These are phyloP conservation scores for Eucalyptus fibrosa DNA, from an alignment of 345 rosid species.

Conservation along the genomic window DNA sequence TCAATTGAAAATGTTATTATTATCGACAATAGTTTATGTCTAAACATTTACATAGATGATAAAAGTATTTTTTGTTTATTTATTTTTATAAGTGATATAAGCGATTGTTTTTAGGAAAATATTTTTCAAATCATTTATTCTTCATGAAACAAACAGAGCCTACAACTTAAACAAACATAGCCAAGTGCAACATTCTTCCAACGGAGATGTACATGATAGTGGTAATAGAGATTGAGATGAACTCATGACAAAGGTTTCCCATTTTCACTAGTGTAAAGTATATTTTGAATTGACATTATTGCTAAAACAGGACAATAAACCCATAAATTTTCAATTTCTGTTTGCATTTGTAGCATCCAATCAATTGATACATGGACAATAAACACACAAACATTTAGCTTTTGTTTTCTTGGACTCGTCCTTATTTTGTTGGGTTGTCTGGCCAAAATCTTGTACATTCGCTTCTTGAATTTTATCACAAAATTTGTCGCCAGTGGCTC, in stretches of 20 bases:
- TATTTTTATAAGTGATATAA: too few species aligned
- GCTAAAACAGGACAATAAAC: background rate
- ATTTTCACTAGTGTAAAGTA: background rate
- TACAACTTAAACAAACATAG: background rate
- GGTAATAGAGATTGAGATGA: background rate
- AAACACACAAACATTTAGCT: background rate
- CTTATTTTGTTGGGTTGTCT: background rate
- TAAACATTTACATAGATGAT: too few species aligned
- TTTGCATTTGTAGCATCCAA: background rate
- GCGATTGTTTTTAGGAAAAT: too few species aligned
- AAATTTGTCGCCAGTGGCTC: background rate
- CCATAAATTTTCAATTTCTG: background rate
- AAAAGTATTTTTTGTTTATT: too few species aligned
- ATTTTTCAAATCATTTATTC: too few species aligned
- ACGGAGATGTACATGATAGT: background rate
- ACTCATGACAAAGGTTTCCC: background rate
- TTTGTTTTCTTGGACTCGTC: background rate
- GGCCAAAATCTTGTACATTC: background rate
- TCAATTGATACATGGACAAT: background rate
- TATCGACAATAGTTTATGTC: too few species aligned
- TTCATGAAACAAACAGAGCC: too few species aligned
- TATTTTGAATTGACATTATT: background rate
- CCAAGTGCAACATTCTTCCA: background rate
- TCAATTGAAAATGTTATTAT: too few species aligned
- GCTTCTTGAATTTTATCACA: background rate